phyloP scores from a whole-genome alignment of 2,329 filamentous ascomycete genomes.

The Thelonectria olida region DNA sequence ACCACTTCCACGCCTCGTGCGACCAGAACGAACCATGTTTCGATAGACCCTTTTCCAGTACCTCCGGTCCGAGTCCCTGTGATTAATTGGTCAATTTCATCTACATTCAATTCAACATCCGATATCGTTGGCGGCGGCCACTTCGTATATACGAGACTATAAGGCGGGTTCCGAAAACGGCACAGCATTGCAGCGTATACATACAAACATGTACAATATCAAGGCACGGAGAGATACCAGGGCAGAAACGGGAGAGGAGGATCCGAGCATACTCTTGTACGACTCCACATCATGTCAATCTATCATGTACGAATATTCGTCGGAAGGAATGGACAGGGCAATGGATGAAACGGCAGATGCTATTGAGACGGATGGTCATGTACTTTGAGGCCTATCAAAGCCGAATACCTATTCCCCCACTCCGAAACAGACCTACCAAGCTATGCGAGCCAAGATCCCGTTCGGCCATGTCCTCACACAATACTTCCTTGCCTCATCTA shows the following conservation, averaged over 20 bases:
- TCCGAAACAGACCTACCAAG: slow-evolving; percentile 17
- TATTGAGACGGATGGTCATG: neutral
- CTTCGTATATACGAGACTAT: slow-evolving; percentile 16
- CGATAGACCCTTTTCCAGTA: neutral
- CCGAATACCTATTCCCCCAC: neutral
- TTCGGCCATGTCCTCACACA: slow-evolving; percentile 23
- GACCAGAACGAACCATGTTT: slow-evolving; percentile 12
- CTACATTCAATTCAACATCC: slow-evolving; percentile 11
- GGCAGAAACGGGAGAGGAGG: neutral
- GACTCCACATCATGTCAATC: neutral
- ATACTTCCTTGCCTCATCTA: slow-evolving; percentile 27
- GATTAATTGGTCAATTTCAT: neutral
- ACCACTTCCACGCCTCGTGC: slow-evolving; percentile 16
- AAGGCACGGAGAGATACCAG: neutral
- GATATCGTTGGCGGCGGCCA: slow-evolving; percentile 17
- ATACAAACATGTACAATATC: neutral
- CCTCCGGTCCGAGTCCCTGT: slow-evolving; percentile 24
- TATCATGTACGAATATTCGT: slow-evolving; percentile 18
- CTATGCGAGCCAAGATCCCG: slow-evolving; percentile 18
- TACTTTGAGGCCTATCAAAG: slow-evolving; percentile 5
- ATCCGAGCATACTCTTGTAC: neutral
- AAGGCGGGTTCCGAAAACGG: slow-evolving; percentile 15
- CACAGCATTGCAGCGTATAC: neutral
- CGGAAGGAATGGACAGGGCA: neutral
- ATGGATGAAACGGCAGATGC: neutral